Base-by-base conservation (phyloP, 805 yeast genomes). In the Starmerella apis region DNA sequence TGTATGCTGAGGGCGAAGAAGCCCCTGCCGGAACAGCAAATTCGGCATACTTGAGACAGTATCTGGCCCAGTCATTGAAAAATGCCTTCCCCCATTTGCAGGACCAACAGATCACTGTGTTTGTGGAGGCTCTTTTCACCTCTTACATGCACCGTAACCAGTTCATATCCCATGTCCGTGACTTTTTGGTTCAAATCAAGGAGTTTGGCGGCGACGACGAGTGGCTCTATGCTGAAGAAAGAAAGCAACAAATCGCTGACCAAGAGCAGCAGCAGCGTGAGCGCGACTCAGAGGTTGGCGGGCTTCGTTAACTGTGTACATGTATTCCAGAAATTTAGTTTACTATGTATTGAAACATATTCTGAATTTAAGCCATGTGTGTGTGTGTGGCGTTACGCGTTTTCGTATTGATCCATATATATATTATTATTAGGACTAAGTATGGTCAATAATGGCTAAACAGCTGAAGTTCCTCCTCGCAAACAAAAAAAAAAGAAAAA, bases 171-270 rank as follows among this genome's bases (percentile, higher is more conserved):
- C 81, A 83, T 10, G 73, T 92, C 60, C 81, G 97, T 68, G 99
- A 92, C 69, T 92, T 92, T 77, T 75, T 92, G 65, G 94, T 92
- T 38, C 97, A 92, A 71, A 85, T 90, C 66, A 88, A 87, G 69
- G 95, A 90, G 68, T 79, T 77, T 63, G 98, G 97, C 53, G 97
- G 97, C 27, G 80, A 94, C 50, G 86, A 95, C 20, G 96, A 88
- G 65, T 92, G 92, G 65, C 72, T 90, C 65, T 90, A 81, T 68
- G 94, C 94, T 10, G 97, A 92, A 63, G 98, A 90, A 63, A 83
- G 80, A 63, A 95, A 86, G 66, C 71, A 72, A 46, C 94, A 86
- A 65, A 66, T 78, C 52, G 67, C 72, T 55, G 95, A 85, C 65
- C 81, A 79, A 64, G 75, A 73, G 56, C 77, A 74, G 63, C 64